phyloP scores from a whole-genome alignment of 2,329 filamentous ascomycete genomes.

The Pseudocercospora macadamiae region DNA sequence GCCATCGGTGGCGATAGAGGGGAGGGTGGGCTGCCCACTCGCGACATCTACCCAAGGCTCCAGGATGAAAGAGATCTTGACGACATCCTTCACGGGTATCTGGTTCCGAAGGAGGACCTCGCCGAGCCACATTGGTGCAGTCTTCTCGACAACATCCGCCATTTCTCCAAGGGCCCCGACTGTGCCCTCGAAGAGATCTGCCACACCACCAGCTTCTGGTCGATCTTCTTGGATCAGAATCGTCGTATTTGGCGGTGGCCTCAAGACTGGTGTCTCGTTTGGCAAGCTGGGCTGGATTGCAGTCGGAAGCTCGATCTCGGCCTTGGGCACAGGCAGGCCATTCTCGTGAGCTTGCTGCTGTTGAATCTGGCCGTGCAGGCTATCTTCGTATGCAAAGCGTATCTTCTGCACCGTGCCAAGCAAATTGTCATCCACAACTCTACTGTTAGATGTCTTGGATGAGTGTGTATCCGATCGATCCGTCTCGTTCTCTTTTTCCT shows the following conservation, averaged over 20 bases:
- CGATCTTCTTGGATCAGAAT: conserved; percentile 69
- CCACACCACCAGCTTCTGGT: conserved; percentile 65
- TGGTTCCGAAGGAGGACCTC: conserved; percentile 82
- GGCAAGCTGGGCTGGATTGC: conserved; percentile 70
- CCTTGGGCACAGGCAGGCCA: conserved; percentile 39
- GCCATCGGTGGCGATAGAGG: conserved; percentile 73
- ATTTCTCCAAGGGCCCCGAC: conserved; percentile 77
- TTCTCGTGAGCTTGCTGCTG: conserved; percentile 37
- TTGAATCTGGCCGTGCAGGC: conserved; percentile 54
- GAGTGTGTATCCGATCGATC: conserved; percentile 61
- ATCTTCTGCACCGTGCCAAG: conserved; percentile 73
- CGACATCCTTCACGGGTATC: conserved; percentile 82
- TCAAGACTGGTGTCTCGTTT: conserved; percentile 75
- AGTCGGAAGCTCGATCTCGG: conserved; percentile 56
- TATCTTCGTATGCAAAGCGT: conserved; percentile 71
- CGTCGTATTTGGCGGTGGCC: conserved; percentile 66
- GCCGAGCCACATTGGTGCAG: conserved; percentile 88
- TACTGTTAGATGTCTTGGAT: conserved; percentile 63
- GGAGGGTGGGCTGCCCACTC: conserved; percentile 50
- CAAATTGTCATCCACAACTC: conserved; percentile 75
- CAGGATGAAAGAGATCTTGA: conserved; percentile 93
- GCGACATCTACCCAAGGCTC: conserved; percentile 70
- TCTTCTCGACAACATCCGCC: conserved; percentile 80
- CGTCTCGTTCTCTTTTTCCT: conserved; percentile 70
- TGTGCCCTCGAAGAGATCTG: conserved; percentile 88